Base-by-base conservation (phyloP, 805 yeast genomes). In the Saccharomyces mikatae region DNA sequence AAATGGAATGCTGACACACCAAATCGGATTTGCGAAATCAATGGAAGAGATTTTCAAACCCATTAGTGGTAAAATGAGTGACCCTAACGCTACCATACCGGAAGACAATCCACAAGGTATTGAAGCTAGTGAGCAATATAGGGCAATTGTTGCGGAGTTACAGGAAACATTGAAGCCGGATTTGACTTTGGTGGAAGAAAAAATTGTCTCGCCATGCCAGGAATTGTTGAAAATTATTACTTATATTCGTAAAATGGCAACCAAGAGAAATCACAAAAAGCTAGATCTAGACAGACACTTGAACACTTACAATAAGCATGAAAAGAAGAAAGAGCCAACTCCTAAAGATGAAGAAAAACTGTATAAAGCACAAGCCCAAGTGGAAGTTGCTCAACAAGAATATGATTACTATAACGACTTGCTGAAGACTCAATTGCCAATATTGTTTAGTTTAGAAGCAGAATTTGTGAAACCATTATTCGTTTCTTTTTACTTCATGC, bases 21-120 rank as follows among this genome's bases (percentile, higher is more conserved):
- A 94, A 71, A 86, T 92, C 60, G 97, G 92, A 56, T 94, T 91
- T 70, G 87, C 96, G n/a, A 86, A 86, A 65, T 92, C 96, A 3
- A 89, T 94, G 72, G 97, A 91, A 70, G 97, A 91, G 67, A 87
- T 94, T 56, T 94, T 90, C 75, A 89, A 92, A 72, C 99, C 99
- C 1, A 94, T 94, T 57, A 84, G 94, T 54, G 99, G 99, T 47
- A 83, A 90, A 58, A 76, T 87, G 68, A 83, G 94, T 14, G 98
- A 94, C 69, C 97, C 97, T 6, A 87, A 84, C 66, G 81, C 94
- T 6, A 71, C 89, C 2, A 80, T 82, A 49, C 91, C 91, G 0
- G 99, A 94, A 68, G 97, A 95, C 62, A 91, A 91, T 66, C 97
- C 97, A 3, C 96, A 94, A 52, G 99, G 98, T 62, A 89, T 94